Base-by-base conservation (phyloP, 2,329 filamentous ascomycete genomes). In the Penicillium sp. region DNA sequence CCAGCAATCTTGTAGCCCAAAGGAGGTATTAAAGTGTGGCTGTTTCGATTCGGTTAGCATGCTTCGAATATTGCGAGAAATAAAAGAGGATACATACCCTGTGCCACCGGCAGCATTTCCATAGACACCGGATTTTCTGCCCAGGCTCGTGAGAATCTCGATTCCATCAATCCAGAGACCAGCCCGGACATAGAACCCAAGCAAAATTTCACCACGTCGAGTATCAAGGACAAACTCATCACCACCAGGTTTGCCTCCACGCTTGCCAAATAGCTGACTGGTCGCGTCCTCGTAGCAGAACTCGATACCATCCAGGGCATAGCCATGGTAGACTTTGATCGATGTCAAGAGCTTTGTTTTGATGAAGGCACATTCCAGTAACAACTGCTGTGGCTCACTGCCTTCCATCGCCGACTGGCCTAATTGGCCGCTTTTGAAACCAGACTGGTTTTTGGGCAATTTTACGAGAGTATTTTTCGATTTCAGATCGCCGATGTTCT, bases 211-310 rank as follows among this genome's bases (percentile, higher is more conserved):
- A 53, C 92, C 92, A 53, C 87, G 86, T 42, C 90, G 85, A 34
- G 90, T 87, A 74, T 97, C 87, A 64, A 97, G 81, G 16, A 89
- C 82, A 75, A 96, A 96, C 44, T 86, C 83, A 67, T 89, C 86
- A 1, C 88, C 87, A 3, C 85, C 85, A 24, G 82, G 76, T 60
- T 87, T 87, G 8, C 88, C 89, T 13, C 88, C 89, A 53, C 83
- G 81, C 68, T 90, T 92, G 39, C 94, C 94, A 78, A 99, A 95
- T 4, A 97, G 73, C 70, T 97, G 91, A 53, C 81, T 88, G 1
- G 89, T 88, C 16, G 84, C 82, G 72, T 97, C 92, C 67, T 97
- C 93, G 69, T 96, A 97, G 57, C 89, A 81, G 73, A 99, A 97
- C 72, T 97, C 93, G 20, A 99, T 74, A 0, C 94, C 94, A 70